A percentile compares a stretch with the other conserved stretches of the same genome.
These are phyloP conservation scores for Kalaharituber pfeilii DNA, from an alignment of 2,329 filamentous ascomycete species.

Conservation along the genomic window DNA sequence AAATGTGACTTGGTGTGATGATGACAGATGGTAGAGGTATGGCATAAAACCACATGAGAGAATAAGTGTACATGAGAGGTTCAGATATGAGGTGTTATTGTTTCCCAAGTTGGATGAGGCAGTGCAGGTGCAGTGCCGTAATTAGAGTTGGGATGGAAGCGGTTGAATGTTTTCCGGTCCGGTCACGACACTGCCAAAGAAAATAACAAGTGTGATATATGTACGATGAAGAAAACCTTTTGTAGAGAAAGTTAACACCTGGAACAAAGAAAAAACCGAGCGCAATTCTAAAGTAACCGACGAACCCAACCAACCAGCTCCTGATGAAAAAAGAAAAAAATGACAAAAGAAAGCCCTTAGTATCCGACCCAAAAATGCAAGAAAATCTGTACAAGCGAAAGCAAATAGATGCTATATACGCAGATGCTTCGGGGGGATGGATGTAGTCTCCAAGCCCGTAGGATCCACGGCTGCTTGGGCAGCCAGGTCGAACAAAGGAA, in stretches of 20 bases:
- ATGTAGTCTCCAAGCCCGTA: too few species aligned
- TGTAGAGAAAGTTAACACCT: constrained; percentile 4
- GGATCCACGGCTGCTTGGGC: too few species aligned
- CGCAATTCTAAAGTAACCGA: background rate
- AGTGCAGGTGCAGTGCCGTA: background rate
- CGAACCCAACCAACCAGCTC: background rate
- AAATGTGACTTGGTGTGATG: too few species aligned
- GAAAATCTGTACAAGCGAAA: constrained; percentile 2
- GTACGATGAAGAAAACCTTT: background rate
- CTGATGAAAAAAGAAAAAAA: constrained; percentile 10
- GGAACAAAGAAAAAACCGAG: background rate
- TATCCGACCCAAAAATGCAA: constrained; percentile 1
- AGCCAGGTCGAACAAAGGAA: too few species aligned
- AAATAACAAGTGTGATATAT: background rate
- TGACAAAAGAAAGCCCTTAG: constrained; percentile 7
- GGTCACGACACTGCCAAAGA: background rate
- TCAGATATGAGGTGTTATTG: background rate
- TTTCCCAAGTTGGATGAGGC: background rate
- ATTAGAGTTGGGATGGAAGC: background rate
- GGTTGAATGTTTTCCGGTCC: background rate
- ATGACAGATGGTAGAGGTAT: too few species aligned
- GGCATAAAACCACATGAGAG: too few species aligned
- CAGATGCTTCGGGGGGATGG: background rate
- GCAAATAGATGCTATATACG: background rate
- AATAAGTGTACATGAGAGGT: too few species aligned